Evolutionary conservation across 2,329 filamentous ascomycete genomes (phyloP), one percentile per base, ranked within the genome.

Genomic region (Stemphylium lycopersici): DNA sequence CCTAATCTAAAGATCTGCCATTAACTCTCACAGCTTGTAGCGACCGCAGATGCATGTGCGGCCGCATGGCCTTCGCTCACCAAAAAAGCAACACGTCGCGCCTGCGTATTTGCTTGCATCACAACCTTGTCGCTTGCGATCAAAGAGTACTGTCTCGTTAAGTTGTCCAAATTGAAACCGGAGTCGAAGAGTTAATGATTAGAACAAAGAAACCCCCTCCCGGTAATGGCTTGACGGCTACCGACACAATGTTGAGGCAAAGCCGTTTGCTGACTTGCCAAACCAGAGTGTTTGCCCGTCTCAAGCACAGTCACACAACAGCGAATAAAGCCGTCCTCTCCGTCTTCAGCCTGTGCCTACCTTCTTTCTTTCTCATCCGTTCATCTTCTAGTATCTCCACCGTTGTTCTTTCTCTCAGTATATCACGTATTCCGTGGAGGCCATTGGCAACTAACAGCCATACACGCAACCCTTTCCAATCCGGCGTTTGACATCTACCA

Each of bases 211-310:
- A 32, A 11, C 12, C 10, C 7, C 20, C 4, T 11, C 6, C 22
- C n/a, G 29, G 10, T 41, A 31, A 37, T 15, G 11, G 38, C 47
- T 55, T 48, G 38, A 10, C 6, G 7, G 26, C 1, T 33, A 3
- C 37, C 22, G 39, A 29, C 41, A 32, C 12, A 46, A 37, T 11
- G 16, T 15, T 15, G 15, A 18, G 13, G 39, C 33, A n/a, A 39
- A 47, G 42, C 33, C 15, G 47, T 46, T 58, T 58, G 51, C 46
- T 16, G 33, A 7, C 11, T 22, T 24, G 22, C 22, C 41, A 42
- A 37, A 51, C 40, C 55, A 53, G 54, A 42, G 42, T 7, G 32
- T 20, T 65, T 63, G 52, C 13, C 24, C 55, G 54, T 63, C 62
- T 65, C 39, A 48, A 26, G 26, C 49, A 55, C 48, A 38, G 48